Conservation (phyloP, 371 early-diverging fungal genomes). For the Mortierella polycephala region DNA sequence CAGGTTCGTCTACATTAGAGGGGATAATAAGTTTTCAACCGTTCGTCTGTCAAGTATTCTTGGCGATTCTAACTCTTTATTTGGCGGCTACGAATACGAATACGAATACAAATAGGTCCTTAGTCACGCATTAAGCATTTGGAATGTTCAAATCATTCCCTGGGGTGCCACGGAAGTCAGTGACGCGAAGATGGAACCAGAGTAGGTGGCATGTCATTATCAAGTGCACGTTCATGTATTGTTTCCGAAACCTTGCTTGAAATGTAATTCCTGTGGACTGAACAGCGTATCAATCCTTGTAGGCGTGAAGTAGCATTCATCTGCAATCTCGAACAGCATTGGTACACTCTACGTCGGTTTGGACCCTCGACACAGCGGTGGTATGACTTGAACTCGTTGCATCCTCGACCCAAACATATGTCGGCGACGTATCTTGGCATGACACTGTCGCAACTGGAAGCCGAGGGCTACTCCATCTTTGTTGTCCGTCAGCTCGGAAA, state of each 20-base stretch:
- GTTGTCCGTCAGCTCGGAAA: slow-evolving; percentile 33
- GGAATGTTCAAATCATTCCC: slow-evolving; percentile 72
- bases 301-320: slow-evolving; percentile 43
- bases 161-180: slow-evolving; percentile 63
- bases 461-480: slow-evolving; percentile 69
- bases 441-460: slow-evolving; percentile 71
- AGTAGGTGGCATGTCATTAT: slow-evolving; percentile 48
- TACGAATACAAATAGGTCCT: slow-evolving; percentile 59
- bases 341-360: slow-evolving; percentile 79
- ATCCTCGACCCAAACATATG: slow-evolving; percentile 62
- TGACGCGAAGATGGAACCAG: slow-evolving; percentile 62
- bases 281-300: not conserved
- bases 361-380: slow-evolving; percentile 67
- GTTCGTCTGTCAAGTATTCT: not conserved
- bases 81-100: not conserved
- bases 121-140: slow-evolving; percentile 72
- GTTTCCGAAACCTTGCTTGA: too few species aligned
- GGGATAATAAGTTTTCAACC: too few species aligned
- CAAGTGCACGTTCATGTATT: not conserved
- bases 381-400: slow-evolving; percentile 78
- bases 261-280: too few species aligned
- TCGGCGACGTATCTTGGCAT: slow-evolving; percentile 74
- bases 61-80: not conserved
- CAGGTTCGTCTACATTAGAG: slow-evolving; percentile 57
- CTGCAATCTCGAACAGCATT: slow-evolving; percentile 56